A percentile compares a stretch with the other conserved stretches of the same genome.
Conservation (phyloP, 768 basidiomycete species). For the Suillus weaverae region DNA sequence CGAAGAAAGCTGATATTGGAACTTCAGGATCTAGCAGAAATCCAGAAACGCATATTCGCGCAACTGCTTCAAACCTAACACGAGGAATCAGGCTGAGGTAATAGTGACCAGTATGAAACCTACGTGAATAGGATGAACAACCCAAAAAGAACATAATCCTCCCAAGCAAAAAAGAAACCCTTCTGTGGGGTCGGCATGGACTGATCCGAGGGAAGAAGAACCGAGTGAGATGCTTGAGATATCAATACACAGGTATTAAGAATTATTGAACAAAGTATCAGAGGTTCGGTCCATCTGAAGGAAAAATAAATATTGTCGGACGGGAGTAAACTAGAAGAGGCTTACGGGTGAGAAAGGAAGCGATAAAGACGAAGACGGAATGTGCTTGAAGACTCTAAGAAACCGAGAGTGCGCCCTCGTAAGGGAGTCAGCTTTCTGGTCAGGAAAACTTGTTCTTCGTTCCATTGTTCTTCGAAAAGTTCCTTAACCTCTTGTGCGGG, state of each 20-base stretch:
- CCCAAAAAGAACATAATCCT: conserved; percentile 81
- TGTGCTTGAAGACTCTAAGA: conserved; percentile 67
- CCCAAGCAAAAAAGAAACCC: conserved; percentile 89
- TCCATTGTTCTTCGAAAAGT: conserved; percentile 30
- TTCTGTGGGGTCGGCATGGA: conserved; percentile 41
- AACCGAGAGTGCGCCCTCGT: conserved; percentile 76
- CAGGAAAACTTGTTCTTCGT: conserved; percentile 36
- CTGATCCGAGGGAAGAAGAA: conserved; percentile 51
- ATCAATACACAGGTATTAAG: conserved; percentile 80
- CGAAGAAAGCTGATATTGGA: conserved; percentile 49
- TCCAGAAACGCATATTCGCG: conserved; percentile 88
- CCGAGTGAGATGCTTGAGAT: conserved; percentile 68
- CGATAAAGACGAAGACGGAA: conserved; percentile 64
- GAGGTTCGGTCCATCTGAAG: conserved; percentile 81
- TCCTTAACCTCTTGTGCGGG: conserved; percentile 37
- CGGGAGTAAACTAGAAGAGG: conserved; percentile 16
- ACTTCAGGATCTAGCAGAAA: conserved; percentile 84
- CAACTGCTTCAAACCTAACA: conserved; percentile 77
- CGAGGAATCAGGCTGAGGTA: conserved; percentile 3
- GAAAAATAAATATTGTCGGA: conserved; percentile 2
- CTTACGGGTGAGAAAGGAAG: conserved; percentile 74
- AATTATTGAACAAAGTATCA: conserved; percentile 81
- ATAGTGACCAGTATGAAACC: conserved; percentile 27
- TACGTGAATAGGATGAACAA: conserved; percentile 88
- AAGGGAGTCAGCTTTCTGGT: conserved; percentile 49